A percentile compares a stretch with the other conserved stretches of the same genome.
Evolutionary conservation across 768 basidiomycete genomes (phyloP).

Genomic region (Galerina marginata): DNA sequence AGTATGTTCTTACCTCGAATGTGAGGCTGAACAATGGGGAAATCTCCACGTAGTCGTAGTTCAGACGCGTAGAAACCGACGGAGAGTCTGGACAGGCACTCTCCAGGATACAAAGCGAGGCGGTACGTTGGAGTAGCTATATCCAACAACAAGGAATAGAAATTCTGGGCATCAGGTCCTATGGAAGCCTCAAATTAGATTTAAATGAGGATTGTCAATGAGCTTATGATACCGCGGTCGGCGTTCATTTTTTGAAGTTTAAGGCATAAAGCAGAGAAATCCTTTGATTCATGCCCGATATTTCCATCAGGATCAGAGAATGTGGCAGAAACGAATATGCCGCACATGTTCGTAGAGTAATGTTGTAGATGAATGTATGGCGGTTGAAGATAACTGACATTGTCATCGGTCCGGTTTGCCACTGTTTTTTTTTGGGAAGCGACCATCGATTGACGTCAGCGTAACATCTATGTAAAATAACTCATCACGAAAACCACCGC

Average conservation of each 20-base stretch:
- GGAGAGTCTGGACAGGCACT: slow-evolving; percentile 15
- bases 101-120: too few relatives aligned
- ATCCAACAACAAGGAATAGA: slow-evolving; percentile 10
- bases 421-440: too few relatives aligned
- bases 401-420: too few relatives aligned
- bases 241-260: slow-evolving; percentile 55
- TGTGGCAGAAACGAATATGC: slow-evolving; percentile 61
- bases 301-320: slow-evolving; percentile 17
- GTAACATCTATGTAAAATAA: too few relatives aligned
- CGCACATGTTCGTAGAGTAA: slow-evolving; percentile 59
- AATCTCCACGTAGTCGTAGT: slow-evolving; percentile 69
- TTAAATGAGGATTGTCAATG: slow-evolving; percentile 16
- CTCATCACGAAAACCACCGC: too few relatives aligned
- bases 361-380: background rate
- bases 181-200: background rate
- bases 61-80: slow-evolving; percentile 76
- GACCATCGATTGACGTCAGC: too few relatives aligned
- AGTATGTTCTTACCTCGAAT: slow-evolving; percentile 58
- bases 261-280: slow-evolving; percentile 13
- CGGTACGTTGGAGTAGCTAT: background rate
- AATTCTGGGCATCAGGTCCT: slow-evolving; percentile 73
- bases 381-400: too few relatives aligned
- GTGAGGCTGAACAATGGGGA: slow-evolving; percentile 74
- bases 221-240: slow-evolving; percentile 52
- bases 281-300: background rate